Evolutionary conservation across 805 yeast species (phyloP), one percentile per base, ranked within the genome.

Genomic region (Teunomyces stri): DNA sequence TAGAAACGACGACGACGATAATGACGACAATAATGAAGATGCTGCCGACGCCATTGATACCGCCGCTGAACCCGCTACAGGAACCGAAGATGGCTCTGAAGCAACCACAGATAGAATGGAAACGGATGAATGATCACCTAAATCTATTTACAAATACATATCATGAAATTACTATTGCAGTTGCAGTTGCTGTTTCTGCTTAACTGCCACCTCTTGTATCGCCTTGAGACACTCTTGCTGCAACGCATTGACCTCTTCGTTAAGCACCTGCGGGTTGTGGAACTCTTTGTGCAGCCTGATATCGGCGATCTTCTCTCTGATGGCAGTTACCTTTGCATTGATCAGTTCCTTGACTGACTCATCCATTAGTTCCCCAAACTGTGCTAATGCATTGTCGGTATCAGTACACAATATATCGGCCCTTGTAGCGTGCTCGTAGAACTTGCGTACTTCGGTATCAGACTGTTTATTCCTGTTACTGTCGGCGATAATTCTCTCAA

Each of bases 331-430:
- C 30, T 45, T 51, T 1, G 21, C 42, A 5, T 35, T 29, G 11
- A 72, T 66, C 6, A 33, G 46, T 1, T 51, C 49, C 61, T 74
- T 78, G 57, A 84, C 89, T 51, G 71, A 80, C 5, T 62, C 51
- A 3, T 65, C 69, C 76, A 81, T 75, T 6, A 66, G 50, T 6
- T 68, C 65, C 6, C 77, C 76, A 61, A 86, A 89, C 70, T 88
- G 96, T 55, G 74, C 74, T 52, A 94, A 72, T 7, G 96, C 92
- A 68, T 79, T 78, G 68, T 90, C 97, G 44, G 96, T 89, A 67
- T 94, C 99, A 59, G 86, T 84, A 56, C 89, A 81, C 44, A 85
- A 76, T 58, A 85, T 82, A 54, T 86, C 95, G 21, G 89, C 87
- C 61, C 84, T 78, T 62, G 86, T 85, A 34, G 92, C 89, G 60